Percentiles rank a stretch among this genome's conserved stretches.
Conservation (phyloP, 2,329 filamentous ascomycete species). For the Penicillium paneum region DNA sequence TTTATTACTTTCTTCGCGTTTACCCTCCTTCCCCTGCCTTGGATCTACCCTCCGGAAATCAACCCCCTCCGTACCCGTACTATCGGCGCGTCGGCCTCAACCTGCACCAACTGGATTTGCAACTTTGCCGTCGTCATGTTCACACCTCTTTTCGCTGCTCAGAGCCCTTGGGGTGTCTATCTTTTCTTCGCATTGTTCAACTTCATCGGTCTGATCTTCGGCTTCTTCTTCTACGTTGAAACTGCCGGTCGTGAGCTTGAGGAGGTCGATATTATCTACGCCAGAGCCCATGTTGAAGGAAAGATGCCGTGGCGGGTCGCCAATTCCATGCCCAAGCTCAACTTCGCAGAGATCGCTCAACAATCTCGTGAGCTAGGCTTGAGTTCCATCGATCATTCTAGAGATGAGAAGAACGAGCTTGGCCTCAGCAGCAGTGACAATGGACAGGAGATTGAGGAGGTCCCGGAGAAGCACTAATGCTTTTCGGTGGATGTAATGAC, state of each 20-base stretch:
- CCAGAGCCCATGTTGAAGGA: slow-evolving; percentile 12
- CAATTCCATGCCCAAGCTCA: slow-evolving; percentile 31
- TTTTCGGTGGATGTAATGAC: background rate
- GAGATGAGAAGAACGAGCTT: slow-evolving; percentile 21
- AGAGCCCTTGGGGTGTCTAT: slow-evolving; percentile 39
- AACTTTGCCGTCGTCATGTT: slow-evolving; percentile 54
- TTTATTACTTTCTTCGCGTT: slow-evolving; percentile 67
- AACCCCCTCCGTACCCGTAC: slow-evolving; percentile 54
- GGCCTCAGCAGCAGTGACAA: slow-evolving; percentile 16
- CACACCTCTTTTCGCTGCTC: slow-evolving; percentile 37
- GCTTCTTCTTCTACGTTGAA: slow-evolving; percentile 53
- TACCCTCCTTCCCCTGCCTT: slow-evolving; percentile 32
- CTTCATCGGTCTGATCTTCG: slow-evolving; percentile 45
- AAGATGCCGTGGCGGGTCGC: slow-evolving; percentile 30
- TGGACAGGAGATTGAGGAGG: slow-evolving; percentile 9
- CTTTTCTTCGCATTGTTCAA: slow-evolving; percentile 42
- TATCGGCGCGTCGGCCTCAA: slow-evolving; percentile 51
- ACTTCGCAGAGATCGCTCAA: slow-evolving; percentile 24
- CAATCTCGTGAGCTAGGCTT: slow-evolving; percentile 26
- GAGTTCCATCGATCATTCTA: slow-evolving; percentile 3
- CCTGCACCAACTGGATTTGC: slow-evolving; percentile 53
- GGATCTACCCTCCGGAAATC: slow-evolving; percentile 27
- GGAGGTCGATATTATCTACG: slow-evolving; percentile 26
- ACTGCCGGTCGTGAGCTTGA: slow-evolving; percentile 44
- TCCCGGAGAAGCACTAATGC: slow-evolving; percentile 1